Conservation (phyloP, 305 asterid species). For the Ajuga reptans region DNA sequence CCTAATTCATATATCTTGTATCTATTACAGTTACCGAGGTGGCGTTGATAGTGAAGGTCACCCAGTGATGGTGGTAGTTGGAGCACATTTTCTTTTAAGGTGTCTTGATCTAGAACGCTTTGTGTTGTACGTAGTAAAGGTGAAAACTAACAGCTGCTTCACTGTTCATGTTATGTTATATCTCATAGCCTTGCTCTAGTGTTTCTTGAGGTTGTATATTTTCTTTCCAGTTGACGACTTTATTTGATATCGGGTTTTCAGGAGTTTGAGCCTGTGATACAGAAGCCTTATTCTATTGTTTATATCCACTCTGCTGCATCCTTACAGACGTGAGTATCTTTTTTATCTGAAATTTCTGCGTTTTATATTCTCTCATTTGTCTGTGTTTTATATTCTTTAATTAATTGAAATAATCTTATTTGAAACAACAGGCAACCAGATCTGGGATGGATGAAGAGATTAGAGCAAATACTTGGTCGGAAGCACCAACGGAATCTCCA, state of each 20-base stretch:
- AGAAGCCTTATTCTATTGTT: slow-evolving; percentile 81
- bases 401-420: background rate
- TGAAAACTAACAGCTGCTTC: slow-evolving; percentile 26
- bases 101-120: slow-evolving; percentile 92
- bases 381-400: background rate
- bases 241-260: slow-evolving; percentile 29
- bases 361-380: background rate
- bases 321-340: slow-evolving; percentile 60
- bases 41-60: slow-evolving; percentile 91
- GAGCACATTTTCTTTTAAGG: slow-evolving; percentile 90
- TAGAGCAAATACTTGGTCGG: slow-evolving; percentile 90
- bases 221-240: background rate
- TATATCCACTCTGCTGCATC: slow-evolving; percentile 96
- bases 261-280: slow-evolving; percentile 96
- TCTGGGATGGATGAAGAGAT: slow-evolving; percentile 83
- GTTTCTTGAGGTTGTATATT: slow-evolving; percentile 6
- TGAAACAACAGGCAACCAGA: slow-evolving; percentile 81
- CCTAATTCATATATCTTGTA: background rate
- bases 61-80: slow-evolving; percentile 91
- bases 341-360: background rate
- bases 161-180: background rate
- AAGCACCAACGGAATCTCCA: slow-evolving; percentile 92
- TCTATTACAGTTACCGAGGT: slow-evolving; percentile 71
- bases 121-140: slow-evolving; percentile 76
- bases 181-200: background rate